phyloP scores from a whole-genome alignment of 2,329 filamentous ascomycete species.

The Aplosporella prunicola region DNA sequence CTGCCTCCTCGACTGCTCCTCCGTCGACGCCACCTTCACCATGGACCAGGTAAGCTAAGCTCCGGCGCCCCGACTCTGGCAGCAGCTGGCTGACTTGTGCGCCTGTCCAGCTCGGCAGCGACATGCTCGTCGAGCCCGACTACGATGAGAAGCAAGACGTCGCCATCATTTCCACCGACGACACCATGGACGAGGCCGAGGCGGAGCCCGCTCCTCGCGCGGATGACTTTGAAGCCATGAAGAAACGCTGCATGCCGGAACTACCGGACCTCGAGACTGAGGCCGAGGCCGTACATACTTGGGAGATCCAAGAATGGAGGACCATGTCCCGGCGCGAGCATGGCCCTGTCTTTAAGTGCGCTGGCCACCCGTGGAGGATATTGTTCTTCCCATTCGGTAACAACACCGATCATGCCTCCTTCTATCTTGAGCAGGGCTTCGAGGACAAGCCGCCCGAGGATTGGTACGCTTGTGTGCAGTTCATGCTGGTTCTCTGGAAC shows the following conservation, averaged over 20 bases:
- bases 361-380: slow-evolving; percentile 85
- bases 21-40: slow-evolving; percentile 8
- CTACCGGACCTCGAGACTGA: slow-evolving; percentile 73
- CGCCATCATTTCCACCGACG: slow-evolving; percentile 53
- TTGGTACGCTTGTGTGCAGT: slow-evolving; percentile 96
- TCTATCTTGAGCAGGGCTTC: slow-evolving; percentile 94
- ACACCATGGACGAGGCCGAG: slow-evolving; percentile 47
- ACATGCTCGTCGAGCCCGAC: slow-evolving; percentile 55
- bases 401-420: slow-evolving; percentile 83
- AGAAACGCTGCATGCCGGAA: slow-evolving; percentile 64
- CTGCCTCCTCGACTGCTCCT: slow-evolving; percentile 12
- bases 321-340: slow-evolving; percentile 69
- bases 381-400: slow-evolving; percentile 94
- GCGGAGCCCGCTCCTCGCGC: slow-evolving; percentile 44
- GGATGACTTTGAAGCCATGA: slow-evolving; percentile 71
- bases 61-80: not conserved
- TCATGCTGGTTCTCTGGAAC: slow-evolving; percentile 90
- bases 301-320: slow-evolving; percentile 81
- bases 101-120: slow-evolving; percentile 44
- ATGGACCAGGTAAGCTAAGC: slow-evolving; percentile 31
- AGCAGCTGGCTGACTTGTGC: slow-evolving; percentile 7
- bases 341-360: slow-evolving; percentile 79
- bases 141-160: slow-evolving; percentile 54
- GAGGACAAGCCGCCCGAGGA: slow-evolving; percentile 73
- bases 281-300: slow-evolving; percentile 68